Evolutionary conservation across 306 rosid genomes (phyloP).

Genomic region (Fragaria iinumae): DNA sequence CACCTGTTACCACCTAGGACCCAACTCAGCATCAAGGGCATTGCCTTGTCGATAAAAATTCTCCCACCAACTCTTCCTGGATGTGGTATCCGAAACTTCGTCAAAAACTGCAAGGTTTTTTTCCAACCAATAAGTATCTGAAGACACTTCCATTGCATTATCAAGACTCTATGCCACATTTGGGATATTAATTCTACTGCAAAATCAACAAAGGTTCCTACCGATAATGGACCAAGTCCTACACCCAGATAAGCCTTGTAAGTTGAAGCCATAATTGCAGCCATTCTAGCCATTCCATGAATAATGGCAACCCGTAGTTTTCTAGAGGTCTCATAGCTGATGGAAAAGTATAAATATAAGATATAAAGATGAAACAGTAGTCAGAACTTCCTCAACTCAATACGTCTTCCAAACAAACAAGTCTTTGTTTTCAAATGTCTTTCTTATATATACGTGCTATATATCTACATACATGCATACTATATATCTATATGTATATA

Average conservation of each 20-base stretch:
- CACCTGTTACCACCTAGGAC: conserved; percentile 97
- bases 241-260: conserved; percentile 87
- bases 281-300: conserved; percentile 99
- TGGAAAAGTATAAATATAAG: not conserved
- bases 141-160: not conserved
- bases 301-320: conserved; percentile 71
- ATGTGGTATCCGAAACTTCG: conserved; percentile 86
- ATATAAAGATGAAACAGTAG: not conserved
- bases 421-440: not conserved
- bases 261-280: conserved; percentile 94
- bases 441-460: not conserved
- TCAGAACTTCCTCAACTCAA: conserved; percentile 1
- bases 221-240: conserved; percentile 95
- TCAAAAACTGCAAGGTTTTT: conserved; percentile 63
- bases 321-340: conserved; percentile 74
- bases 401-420: not conserved
- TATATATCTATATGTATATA: too few species aligned
- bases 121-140: conserved; percentile 12
- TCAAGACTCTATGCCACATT: conserved; percentile 1
- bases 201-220: conserved; percentile 24
- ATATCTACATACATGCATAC: not conserved
- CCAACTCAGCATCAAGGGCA: conserved; percentile 96
- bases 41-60: conserved; percentile 62
- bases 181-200: conserved; percentile 8
- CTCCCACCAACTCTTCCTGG: conserved; percentile 95